Conservation (phyloP, 352 stramenopile genomes). For the Phytophthora foliorum region DNA sequence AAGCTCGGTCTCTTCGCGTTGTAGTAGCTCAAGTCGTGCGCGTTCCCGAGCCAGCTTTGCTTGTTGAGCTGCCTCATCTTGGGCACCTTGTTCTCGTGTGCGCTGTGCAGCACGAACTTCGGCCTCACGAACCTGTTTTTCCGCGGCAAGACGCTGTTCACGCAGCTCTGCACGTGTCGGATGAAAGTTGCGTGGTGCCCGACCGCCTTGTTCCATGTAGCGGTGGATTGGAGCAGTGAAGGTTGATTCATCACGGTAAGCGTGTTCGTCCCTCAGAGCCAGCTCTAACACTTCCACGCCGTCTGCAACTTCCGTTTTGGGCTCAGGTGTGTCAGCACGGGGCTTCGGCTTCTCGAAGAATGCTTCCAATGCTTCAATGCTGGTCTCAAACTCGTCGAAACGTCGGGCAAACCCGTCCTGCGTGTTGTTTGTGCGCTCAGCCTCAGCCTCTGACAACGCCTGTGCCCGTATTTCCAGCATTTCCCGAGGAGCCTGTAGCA, state of each 20-base stretch:
- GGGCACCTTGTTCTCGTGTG: slow-evolving; percentile 60
- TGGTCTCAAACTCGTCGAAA: slow-evolving; percentile 56
- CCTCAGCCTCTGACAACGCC: slow-evolving; percentile 60
- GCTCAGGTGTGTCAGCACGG: slow-evolving; percentile 1
- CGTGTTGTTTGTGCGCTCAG: slow-evolving; percentile 70
- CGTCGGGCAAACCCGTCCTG: slow-evolving; percentile 60
- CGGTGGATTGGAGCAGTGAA: slow-evolving; percentile 63
- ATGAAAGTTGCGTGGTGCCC: slow-evolving; percentile 84
- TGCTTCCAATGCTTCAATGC: slow-evolving; percentile 58
- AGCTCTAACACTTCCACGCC: slow-evolving; percentile 80
- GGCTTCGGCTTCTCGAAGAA: slow-evolving; percentile 69
- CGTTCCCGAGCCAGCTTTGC: slow-evolving; percentile 63
- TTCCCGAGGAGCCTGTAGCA: slow-evolving; percentile 57
- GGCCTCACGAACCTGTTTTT: slow-evolving; percentile 59
- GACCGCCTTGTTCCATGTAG: slow-evolving; percentile 83
- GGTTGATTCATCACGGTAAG: slow-evolving; percentile 47
- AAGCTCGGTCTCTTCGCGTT: slow-evolving; percentile 84
- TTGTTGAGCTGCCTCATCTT: slow-evolving; percentile 55
- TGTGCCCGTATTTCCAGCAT: slow-evolving; percentile 73
- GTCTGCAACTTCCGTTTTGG: slow-evolving; percentile 21
- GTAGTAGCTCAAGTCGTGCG: slow-evolving; percentile 73
- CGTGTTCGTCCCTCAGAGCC: slow-evolving; percentile 53
- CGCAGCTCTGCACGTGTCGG: slow-evolving; percentile 77
- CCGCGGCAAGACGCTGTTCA: slow-evolving; percentile 50
- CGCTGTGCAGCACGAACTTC: slow-evolving; percentile 45